phyloP scores from a whole-genome alignment of 441 rosid species.

The Euphorbia schlechtendalii region DNA sequence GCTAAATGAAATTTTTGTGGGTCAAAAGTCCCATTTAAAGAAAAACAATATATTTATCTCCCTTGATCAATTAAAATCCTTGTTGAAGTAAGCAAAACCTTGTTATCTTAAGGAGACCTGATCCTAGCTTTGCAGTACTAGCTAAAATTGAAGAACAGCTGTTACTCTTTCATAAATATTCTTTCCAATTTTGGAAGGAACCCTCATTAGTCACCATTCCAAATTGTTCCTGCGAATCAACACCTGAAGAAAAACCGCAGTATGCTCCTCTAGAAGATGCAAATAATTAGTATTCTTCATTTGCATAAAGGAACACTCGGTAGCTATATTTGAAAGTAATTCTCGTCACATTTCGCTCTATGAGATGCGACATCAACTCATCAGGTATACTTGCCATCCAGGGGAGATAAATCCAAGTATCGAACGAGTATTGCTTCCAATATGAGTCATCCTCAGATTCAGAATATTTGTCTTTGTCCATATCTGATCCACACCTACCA shows the following conservation, averaged over 20 bases:
- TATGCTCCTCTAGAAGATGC: slow-evolving; percentile 21
- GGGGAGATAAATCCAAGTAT: slow-evolving; percentile 56
- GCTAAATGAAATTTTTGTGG: not conserved
- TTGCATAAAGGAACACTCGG: slow-evolving; percentile 33
- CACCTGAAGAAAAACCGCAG: slow-evolving; percentile 28
- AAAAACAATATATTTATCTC: not conserved
- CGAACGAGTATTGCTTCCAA: slow-evolving; percentile 35
- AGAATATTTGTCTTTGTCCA: slow-evolving; percentile 53
- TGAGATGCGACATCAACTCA: slow-evolving; percentile 21
- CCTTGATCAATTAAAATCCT: not conserved
- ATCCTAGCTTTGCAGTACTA: not conserved
- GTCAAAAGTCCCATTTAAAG: not conserved
- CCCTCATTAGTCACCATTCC: slow-evolving; percentile 29
- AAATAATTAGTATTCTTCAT: slow-evolving; percentile 27
- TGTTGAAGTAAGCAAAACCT: not conserved
- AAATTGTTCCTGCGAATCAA: slow-evolving; percentile 21
- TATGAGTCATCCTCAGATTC: slow-evolving; percentile 56
- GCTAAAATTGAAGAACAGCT: not conserved
- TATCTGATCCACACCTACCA: slow-evolving; percentile 57
- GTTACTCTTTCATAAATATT: too few relatives aligned
- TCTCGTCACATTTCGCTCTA: slow-evolving; percentile 23
- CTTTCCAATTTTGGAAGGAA: slow-evolving; percentile 15
- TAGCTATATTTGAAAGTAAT: slow-evolving; percentile 42
- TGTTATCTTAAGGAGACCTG: not conserved
- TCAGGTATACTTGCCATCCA: slow-evolving; percentile 34